These are phyloP conservation scores for Leccinum subgranulosum DNA, from an alignment of 768 basidiomycete genomes.

Conservation along the genomic window DNA sequence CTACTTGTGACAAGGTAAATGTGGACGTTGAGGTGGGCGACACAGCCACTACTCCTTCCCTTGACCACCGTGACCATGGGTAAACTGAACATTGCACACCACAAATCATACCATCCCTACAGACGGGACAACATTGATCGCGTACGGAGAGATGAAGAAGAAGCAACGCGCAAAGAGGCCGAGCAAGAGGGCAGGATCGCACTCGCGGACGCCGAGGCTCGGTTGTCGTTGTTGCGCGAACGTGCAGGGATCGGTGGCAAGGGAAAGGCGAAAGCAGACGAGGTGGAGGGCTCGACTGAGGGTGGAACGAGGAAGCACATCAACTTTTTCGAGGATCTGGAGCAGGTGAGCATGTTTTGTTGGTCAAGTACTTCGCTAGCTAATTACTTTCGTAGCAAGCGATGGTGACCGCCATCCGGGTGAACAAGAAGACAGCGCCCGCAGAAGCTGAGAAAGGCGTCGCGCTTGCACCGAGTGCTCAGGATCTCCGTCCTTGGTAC, in stretches of 20 bases:
- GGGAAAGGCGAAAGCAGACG: conserved; percentile 35
- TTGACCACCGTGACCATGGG: conserved; percentile 61
- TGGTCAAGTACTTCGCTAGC: too few species aligned
- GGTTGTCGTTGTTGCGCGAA: conserved; percentile 63
- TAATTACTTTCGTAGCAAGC: too few species aligned
- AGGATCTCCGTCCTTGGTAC: conserved; percentile 39
- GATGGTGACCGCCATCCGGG: too few species aligned
- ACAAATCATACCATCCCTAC: conserved; percentile 90
- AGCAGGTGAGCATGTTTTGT: conserved; percentile 44
- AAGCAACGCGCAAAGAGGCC: conserved; percentile 62
- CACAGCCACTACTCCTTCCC: not conserved
- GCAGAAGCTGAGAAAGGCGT: conserved; percentile 63
- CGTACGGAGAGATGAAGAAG: conserved; percentile 77
- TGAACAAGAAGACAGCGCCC: too few species aligned
- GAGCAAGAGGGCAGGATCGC: conserved; percentile 69
- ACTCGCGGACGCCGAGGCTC: conserved; percentile 80
- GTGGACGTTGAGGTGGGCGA: too few species aligned
- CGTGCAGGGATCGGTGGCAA: conserved; percentile 48
- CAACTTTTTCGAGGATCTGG: conserved; percentile 82
- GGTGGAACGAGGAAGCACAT: conserved; percentile 60
- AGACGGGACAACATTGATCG: conserved; percentile 80
- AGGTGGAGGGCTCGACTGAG: not conserved
- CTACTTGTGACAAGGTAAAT: too few species aligned
- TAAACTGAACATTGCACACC: conserved; percentile 85
- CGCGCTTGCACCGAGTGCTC: conserved; percentile 67